These are phyloP conservation scores for Boletellus ananiceps DNA, from an alignment of 768 basidiomycete genomes.

Conservation along the genomic window DNA sequence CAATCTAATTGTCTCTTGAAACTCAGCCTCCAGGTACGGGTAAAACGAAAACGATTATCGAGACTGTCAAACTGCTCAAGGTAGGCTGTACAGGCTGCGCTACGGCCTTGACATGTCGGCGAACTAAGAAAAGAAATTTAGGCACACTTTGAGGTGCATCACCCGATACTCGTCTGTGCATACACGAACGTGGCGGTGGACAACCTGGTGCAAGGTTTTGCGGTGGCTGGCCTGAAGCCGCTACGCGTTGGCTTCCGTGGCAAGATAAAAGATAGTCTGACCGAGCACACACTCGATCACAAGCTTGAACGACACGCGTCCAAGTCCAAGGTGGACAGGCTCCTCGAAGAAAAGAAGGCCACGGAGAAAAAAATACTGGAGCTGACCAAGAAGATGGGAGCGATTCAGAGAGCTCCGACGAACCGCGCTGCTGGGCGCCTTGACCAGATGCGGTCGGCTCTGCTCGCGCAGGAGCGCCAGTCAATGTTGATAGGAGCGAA, in stretches of 20 bases:
- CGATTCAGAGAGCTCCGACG: conserved; percentile 14
- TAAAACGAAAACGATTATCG: conserved; percentile 90
- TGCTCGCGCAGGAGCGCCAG: conserved; percentile 29
- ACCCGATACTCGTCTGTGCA: conserved; percentile 86
- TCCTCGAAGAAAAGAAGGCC: conserved; percentile 37
- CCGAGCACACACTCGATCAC: conserved; percentile 56
- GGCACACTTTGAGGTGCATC: conserved; percentile 75
- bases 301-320: conserved; percentile 60
- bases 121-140: conserved; percentile 24
- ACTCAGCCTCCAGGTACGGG: conserved; percentile 84
- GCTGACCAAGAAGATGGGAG: conserved; percentile 25
- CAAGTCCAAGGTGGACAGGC: conserved; percentile 38
- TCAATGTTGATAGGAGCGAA: conserved; percentile 35
- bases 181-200: conserved; percentile 94
- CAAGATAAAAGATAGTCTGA: conserved; percentile 53
- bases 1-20: not conserved
- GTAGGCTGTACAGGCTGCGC: conserved; percentile 25
- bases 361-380: conserved; percentile 22
- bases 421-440: conserved; percentile 19
- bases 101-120: not conserved
- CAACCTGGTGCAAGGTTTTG: conserved; percentile 77
- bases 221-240: conserved; percentile 57
- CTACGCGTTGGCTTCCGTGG: conserved; percentile 69
- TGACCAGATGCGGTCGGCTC: conserved; percentile 26
- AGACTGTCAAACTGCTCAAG: conserved; percentile 77